Evolutionary conservation across 140 eudicot genomes (phyloP), one percentile per base, ranked within the genome.

Genomic region (Oenanthe javanica): DNA sequence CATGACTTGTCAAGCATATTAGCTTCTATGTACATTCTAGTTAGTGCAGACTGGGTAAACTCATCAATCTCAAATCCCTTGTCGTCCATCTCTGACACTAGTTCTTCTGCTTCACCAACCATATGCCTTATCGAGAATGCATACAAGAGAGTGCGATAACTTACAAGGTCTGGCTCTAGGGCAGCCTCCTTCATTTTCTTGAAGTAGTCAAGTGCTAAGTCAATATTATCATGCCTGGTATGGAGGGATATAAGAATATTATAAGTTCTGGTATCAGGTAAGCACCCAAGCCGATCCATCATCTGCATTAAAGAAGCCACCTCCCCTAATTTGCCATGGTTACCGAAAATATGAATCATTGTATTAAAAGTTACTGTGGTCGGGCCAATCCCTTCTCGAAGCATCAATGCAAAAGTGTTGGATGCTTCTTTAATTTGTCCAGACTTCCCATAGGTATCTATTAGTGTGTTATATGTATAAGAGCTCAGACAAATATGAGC

Each of bases 11-110:
- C 85, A 64, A 91, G 83, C 96, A 92, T 77, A 25, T 91, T 87
- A 7, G 93, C 89, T 81, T 89, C 97, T 69, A 95, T 89, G 71
- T 90, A 92, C 99, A 95, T 95, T 84, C 97, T 90, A 25, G 95
- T 89, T 83, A 95, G 73, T 1, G 97, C 89, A 52, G 99, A 90
- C 70, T 92, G 99, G 8, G 96, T 92, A 79, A 77, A 95, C 81
- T 95, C 99, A 82, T 95, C 97, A 75, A 92, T 88, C 59, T 89
- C 84, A 47, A 92, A 63, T 1, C 86, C 90, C 85, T 85, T 87
- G 77, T 87, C 76, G 77, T 91, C 94, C 96, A 91, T 92, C 86
- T 95, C 97, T 13, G 76, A 66, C 10, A 89, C 75, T 71, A 92
- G 93, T 79, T 82, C 84, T 82, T 95, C 99, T 40, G 90, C 99